These are phyloP conservation scores for Apiospora saccharicola DNA, from an alignment of 2,329 filamentous ascomycete genomes.

Conservation along the genomic window DNA sequence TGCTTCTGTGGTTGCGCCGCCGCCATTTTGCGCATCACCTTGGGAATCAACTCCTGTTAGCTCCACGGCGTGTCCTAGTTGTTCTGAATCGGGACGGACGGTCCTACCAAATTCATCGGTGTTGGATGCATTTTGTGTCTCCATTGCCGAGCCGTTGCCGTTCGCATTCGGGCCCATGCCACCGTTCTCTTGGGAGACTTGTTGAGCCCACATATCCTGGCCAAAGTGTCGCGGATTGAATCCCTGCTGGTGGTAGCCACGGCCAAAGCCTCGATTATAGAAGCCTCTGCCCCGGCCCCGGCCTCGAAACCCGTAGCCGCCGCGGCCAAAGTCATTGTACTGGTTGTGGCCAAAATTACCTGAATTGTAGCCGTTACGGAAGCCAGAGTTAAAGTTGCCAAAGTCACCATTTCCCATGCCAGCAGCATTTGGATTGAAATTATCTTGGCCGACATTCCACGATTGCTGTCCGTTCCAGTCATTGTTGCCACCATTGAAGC, in stretches of 20 bases:
- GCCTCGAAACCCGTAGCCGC: constrained; percentile 74
- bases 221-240: constrained; percentile 43
- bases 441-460: constrained; percentile 88
- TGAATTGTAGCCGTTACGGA: constrained; percentile 79
- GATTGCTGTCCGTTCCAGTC: constrained; percentile 83
- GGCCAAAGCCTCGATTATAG: constrained; percentile 56
- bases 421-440: constrained; percentile 87
- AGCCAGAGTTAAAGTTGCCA: constrained; percentile 80
- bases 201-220: constrained; percentile 36
- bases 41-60: constrained; percentile 33
- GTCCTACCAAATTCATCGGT: constrained; percentile 52
- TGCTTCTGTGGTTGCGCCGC: constrained; percentile 30
- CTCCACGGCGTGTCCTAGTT: constrained; percentile 35
- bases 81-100: constrained; percentile 38
- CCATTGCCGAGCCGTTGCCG: constrained; percentile 24
- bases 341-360: constrained; percentile 83
- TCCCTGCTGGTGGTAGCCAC: constrained; percentile 59
- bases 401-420: constrained; percentile 83
- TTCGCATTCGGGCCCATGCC: constrained; percentile 34
- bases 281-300: constrained; percentile 68
- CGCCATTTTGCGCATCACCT: constrained; percentile 36
- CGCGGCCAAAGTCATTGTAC: constrained; percentile 79
- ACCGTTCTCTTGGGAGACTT: constrained; percentile 35
- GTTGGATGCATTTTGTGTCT: constrained; percentile 39
- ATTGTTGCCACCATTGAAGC: constrained; percentile 75